Conservation (phyloP, 78 protist species). For the Dictyostelium purpureum region DNA sequence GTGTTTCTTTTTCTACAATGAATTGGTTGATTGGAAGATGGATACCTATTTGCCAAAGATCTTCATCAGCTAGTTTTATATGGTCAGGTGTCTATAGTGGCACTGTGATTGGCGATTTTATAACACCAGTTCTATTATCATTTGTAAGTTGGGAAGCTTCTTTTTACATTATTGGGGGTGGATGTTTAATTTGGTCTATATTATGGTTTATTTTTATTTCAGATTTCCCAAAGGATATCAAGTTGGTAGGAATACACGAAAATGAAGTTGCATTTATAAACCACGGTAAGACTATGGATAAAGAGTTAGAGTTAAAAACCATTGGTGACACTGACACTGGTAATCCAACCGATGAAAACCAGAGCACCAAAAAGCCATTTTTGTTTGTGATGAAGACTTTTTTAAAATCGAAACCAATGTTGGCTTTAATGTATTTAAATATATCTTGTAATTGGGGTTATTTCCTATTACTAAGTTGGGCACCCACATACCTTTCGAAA, state of each 20-base stretch:
- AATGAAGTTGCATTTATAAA: background rate
- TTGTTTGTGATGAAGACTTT: background rate
- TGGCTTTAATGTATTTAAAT: background rate
- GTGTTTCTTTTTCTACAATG: constrained; percentile 53
- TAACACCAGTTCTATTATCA: constrained; percentile 7
- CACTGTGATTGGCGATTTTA: constrained; percentile 12
- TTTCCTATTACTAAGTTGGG: constrained; percentile 58
- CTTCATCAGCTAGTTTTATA: constrained; percentile 5
- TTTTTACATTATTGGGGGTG: constrained; percentile 36
- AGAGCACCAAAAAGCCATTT: too few relatives aligned
- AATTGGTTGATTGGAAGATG: constrained; percentile 71
- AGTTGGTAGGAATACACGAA: background rate
- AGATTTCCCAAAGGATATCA: background rate
- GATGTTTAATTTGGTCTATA: constrained; percentile 9
- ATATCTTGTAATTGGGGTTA: constrained; percentile 41
- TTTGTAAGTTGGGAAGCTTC: background rate
- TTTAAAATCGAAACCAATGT: constrained; percentile 11
- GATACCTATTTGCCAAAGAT: constrained; percentile 30
- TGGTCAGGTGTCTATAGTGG: constrained; percentile 58
- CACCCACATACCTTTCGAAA: constrained; percentile 25
- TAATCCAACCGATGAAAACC: too few relatives aligned
- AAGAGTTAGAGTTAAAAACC: too few relatives aligned
- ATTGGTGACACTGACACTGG: too few relatives aligned
- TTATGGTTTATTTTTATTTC: constrained; percentile 30
- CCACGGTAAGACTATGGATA: too few relatives aligned